These are phyloP conservation scores for Taphrina wiesneri DNA, from an alignment of 1,139 yeast genomes.

Conservation along the genomic window DNA sequence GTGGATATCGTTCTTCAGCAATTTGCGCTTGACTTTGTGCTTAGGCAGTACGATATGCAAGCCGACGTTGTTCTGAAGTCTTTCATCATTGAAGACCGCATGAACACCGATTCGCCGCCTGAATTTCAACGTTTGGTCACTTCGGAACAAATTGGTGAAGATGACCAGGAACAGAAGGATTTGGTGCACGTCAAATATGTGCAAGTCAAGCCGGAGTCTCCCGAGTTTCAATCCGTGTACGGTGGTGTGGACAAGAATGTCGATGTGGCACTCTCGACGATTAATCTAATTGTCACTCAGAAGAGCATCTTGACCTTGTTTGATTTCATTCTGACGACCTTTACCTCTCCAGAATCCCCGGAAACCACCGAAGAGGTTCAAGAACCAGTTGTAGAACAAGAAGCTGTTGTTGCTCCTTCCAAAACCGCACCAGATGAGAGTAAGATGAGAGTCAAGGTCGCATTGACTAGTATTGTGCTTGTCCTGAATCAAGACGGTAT, in stretches of 20 bases:
- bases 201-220: constrained; percentile 61
- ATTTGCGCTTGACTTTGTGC: constrained; percentile 61
- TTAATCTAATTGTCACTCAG: constrained; percentile 73
- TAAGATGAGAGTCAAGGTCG: constrained; percentile 67
- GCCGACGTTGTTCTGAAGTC: constrained; percentile 66
- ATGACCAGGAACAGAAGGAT: constrained; percentile 48
- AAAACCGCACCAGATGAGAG: constrained; percentile 41
- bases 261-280: constrained; percentile 73
- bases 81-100: constrained; percentile 70
- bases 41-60: constrained; percentile 62
- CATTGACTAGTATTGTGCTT: constrained; percentile 70
- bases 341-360: constrained; percentile 53
- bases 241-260: constrained; percentile 77
- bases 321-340: constrained; percentile 81
- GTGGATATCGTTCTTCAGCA: constrained; percentile 72
- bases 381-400: constrained; percentile 65
- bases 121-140: constrained; percentile 73
- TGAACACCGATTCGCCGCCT: constrained; percentile 62
- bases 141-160: constrained; percentile 56
- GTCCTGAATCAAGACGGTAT: constrained; percentile 81
- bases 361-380: not conserved
- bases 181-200: constrained; percentile 64
- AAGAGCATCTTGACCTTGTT: constrained; percentile 74
- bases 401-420: constrained; percentile 55
- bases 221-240: constrained; percentile 51